Percentiles rank a stretch among this genome's conserved stretches.
Conservation (phyloP, 2,329 filamentous ascomycete genomes). For the Diaporthe vexans region DNA sequence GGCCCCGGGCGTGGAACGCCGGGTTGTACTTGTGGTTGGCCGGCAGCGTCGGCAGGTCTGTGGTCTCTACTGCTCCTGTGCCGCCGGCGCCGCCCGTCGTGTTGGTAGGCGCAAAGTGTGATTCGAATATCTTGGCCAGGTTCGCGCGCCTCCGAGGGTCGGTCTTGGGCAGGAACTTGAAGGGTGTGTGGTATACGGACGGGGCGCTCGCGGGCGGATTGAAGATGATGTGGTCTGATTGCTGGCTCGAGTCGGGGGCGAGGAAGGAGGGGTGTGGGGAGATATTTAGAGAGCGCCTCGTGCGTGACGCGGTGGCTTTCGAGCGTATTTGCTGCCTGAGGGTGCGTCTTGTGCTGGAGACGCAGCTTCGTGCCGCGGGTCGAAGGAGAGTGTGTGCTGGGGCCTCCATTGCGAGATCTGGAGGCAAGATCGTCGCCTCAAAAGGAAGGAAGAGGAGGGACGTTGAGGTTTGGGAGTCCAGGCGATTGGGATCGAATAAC, state of each 20-base stretch:
- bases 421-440: neutral
- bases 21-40: slow-evolving; percentile 16
- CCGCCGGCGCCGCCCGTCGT: neutral
- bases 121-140: slow-evolving; percentile 59
- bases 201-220: slow-evolving; percentile 63
- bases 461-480: slow-evolving; percentile 7
- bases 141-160: slow-evolving; percentile 68
- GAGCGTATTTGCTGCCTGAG: slow-evolving; percentile 52
- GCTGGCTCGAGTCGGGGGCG: slow-evolving; percentile 48
- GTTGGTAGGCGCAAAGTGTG: slow-evolving; percentile 32
- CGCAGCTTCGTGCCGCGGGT: slow-evolving; percentile 34
- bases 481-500: slow-evolving; percentile 33
- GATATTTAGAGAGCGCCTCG: slow-evolving; percentile 71
- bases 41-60: slow-evolving; percentile 41
- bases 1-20: slow-evolving; percentile 53
- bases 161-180: slow-evolving; percentile 72
- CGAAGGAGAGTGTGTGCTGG: slow-evolving; percentile 36
- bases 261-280: slow-evolving; percentile 73
- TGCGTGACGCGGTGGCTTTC: slow-evolving; percentile 66
- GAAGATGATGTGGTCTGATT: slow-evolving; percentile 61
- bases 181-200: slow-evolving; percentile 74
- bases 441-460: neutral
- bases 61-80: neutral
- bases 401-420: slow-evolving; percentile 37
- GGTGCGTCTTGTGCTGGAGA: slow-evolving; percentile 32